A percentile compares a stretch with the other conserved stretches of the same genome.
phyloP scores from a whole-genome alignment of 192 early-diverging fungal species.

The Ambispora gerdemannii region DNA sequence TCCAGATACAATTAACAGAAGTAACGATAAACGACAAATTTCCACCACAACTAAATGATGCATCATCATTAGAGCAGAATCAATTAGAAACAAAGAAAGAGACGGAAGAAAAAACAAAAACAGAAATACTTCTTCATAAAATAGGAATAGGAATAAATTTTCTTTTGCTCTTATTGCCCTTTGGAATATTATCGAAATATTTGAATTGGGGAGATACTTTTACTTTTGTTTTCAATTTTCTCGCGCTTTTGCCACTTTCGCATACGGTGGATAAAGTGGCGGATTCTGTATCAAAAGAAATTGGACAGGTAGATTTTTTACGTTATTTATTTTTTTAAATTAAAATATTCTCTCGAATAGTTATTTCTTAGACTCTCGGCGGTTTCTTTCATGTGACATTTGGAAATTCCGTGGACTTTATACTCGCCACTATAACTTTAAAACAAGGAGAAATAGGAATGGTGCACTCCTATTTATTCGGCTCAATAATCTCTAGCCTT shows the following conservation, averaged over 20 bases:
- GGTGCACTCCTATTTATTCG: slow-evolving; percentile 85
- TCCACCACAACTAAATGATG: no score
- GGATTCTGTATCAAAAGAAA: slow-evolving; percentile 40
- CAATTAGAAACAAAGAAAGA: no score
- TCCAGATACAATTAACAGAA: no score
- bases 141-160: slow-evolving; percentile 71
- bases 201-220: slow-evolving; percentile 66
- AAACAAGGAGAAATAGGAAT: slow-evolving; percentile 71
- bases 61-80: no score
- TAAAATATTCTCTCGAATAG: neutral
- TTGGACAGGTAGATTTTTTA: slow-evolving; percentile 45
- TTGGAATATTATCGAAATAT: slow-evolving; percentile 65
- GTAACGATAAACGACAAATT: no score
- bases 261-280: slow-evolving; percentile 49
- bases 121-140: no score
- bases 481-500: slow-evolving; percentile 87
- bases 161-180: slow-evolving; percentile 71
- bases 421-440: slow-evolving; percentile 80
- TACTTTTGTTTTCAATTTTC: slow-evolving; percentile 82
- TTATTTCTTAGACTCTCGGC: slow-evolving; percentile 61
- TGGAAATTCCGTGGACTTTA: slow-evolving; percentile 85
- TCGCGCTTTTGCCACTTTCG: slow-evolving; percentile 87
- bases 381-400: slow-evolving; percentile 77
- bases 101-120: no score
- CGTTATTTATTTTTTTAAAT: neutral